A percentile compares a stretch with the other conserved stretches of the same genome.
phyloP scores from a whole-genome alignment of 495 filamentous ascomycete species.

The Lasiosphaeria ovina region DNA sequence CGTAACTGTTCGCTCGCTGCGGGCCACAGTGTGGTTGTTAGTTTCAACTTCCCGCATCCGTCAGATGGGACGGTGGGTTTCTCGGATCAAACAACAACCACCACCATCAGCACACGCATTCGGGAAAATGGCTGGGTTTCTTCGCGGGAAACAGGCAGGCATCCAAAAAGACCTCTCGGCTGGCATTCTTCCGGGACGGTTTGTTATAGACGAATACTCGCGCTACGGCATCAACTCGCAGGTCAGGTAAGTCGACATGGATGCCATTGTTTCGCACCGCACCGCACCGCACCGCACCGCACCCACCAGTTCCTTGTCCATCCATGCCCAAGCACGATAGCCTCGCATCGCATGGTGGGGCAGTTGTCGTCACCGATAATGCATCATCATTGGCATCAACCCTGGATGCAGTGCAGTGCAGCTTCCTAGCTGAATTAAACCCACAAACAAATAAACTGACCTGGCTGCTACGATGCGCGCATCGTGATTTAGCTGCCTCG shows the following conservation, averaged over 20 bases:
- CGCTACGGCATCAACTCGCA: slow-evolving; percentile 88
- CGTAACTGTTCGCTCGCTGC: too few species aligned
- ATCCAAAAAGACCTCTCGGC: slow-evolving; percentile 87
- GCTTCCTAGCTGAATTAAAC: too few species aligned
- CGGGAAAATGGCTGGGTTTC: slow-evolving; percentile 71
- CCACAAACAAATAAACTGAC: too few species aligned
- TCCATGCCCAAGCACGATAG: too few species aligned
- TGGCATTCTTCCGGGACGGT: slow-evolving; percentile 68
- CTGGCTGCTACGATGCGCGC: neutral
- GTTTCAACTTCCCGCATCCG: neutral
- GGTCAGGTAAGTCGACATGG: slow-evolving; percentile 51
- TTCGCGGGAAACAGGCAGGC: slow-evolving; percentile 89
- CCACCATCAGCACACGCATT: slow-evolving; percentile 7
- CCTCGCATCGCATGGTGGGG: too few species aligned
- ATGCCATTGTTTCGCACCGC: neutral
- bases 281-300: neutral
- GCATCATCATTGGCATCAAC: too few species aligned
- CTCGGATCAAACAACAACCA: neutral
- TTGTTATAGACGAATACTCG: slow-evolving; percentile 77
- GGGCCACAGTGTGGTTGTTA: neutral
- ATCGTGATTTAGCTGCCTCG: slow-evolving; percentile 53
- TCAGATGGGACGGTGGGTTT: neutral
- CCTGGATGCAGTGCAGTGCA: too few species aligned
- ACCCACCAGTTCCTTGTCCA: too few species aligned
- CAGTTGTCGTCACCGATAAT: too few species aligned